Base-by-base conservation (phyloP, 163 green algal species). In the Prototheca cutis region DNA sequence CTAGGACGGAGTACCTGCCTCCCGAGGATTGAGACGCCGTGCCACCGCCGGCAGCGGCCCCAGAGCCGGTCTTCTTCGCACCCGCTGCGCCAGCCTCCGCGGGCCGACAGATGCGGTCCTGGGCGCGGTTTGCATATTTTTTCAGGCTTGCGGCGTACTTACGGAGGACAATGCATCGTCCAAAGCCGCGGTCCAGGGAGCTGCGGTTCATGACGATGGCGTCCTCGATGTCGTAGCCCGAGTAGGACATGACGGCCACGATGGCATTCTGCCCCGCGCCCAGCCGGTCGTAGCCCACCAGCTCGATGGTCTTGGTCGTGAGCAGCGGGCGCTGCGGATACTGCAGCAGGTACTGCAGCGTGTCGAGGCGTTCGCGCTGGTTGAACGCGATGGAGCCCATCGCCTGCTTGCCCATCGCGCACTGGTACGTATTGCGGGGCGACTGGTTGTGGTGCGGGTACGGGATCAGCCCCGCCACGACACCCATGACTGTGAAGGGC, bases 371-470 rank as follows among this genome's bases (percentile, higher is more conserved):
- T 25, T 80, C 80, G 31, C 91, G 70, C 84, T 98, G 89, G 80
- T 99, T 99, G 83, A 87, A 98, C n/a, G 86, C 89, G 24, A 97
- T 87, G 68, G 94, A 95, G 61, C 93, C 93, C 93, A 99, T 98
- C 8, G 89, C 79, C 82, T 94, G 93, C n/a, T n/a, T n/a, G n/a
- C n/a, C n/a, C n/a, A n/a, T n/a, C n/a, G n/a, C n/a, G n/a, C n/a
- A n/a, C n/a, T n/a, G n/a, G n/a, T n/a, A n/a, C n/a, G n/a, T n/a
- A n/a, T n/a, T n/a, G n/a, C n/a, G n/a, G n/a, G n/a, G n/a, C n/a
- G n/a, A n/a, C n/a, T n/a, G n/a, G n/a, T n/a, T 99, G 83, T 99
- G 93, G 74, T 99, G 89, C 0, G 93, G 91, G 82, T 87, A 99
- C 48, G 93, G 93, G 56, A 99, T 97, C 51, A 98, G 84, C 4